Evolutionary conservation across 352 stramenopile species (phyloP).

Genomic region (Hyaloperonospora brassicae): DNA sequence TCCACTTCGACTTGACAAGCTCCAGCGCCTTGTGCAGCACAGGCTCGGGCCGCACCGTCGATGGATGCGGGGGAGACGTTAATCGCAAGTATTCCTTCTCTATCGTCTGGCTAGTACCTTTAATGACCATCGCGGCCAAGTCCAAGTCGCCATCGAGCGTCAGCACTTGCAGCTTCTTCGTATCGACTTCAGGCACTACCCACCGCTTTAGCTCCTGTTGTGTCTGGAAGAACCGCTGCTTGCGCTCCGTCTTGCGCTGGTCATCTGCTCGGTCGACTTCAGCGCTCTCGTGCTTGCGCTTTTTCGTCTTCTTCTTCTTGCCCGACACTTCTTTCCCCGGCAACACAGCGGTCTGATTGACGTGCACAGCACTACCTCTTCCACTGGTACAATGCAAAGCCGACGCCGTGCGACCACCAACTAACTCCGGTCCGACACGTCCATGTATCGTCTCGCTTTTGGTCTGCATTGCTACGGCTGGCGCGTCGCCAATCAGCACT

Average conservation of each 20-base stretch:
- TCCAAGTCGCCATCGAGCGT: constrained; percentile 75
- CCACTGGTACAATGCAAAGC: no score
- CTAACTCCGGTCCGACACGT: no score
- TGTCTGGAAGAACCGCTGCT: constrained; percentile 73
- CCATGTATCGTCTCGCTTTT: constrained; percentile 14
- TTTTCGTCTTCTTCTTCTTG: constrained; percentile 60
- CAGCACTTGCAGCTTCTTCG: constrained; percentile 64
- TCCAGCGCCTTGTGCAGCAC: constrained; percentile 87
- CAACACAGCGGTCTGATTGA: constrained; percentile 34
- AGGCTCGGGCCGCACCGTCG: constrained; percentile 90
- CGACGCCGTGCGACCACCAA: no score
- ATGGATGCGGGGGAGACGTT: constrained; percentile 91
- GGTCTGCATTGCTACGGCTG: constrained; percentile 17
- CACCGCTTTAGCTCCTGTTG: constrained; percentile 50
- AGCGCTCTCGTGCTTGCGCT: constrained; percentile 53
- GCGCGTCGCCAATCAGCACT: constrained; percentile 47
- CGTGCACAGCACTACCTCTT: constrained; percentile 21
- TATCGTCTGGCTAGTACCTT: constrained; percentile 90
- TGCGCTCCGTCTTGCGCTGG: constrained; percentile 65
- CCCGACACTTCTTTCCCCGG: constrained; percentile 31
- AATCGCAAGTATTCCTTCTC: constrained; percentile 99
- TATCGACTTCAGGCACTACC: constrained; percentile 61
- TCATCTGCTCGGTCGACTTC: constrained; percentile 36
- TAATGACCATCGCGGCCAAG: constrained; percentile 85
- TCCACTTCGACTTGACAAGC: constrained; percentile 85